Conservation (phyloP, 345 rosid species). For the Anastatica hierochuntica region DNA sequence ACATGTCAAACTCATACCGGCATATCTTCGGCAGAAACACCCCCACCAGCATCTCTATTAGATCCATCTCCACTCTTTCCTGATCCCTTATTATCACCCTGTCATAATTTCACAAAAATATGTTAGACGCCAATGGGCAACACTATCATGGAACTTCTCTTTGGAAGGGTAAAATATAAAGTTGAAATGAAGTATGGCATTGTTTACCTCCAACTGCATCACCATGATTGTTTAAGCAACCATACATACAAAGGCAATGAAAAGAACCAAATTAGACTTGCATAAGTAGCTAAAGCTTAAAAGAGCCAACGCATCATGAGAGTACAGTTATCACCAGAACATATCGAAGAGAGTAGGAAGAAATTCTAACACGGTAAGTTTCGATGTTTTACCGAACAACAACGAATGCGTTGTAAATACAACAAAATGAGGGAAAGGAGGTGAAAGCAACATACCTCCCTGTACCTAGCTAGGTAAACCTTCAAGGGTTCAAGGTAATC, state of each 20-base stretch:
- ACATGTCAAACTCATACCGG: slow-evolving; percentile 31
- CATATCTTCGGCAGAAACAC: slow-evolving; percentile 38
- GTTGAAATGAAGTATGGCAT: background rate
- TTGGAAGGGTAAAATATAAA: background rate
- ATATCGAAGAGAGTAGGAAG: background rate
- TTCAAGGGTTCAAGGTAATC: slow-evolving; percentile 58
- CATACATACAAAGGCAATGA: slow-evolving; percentile 6
- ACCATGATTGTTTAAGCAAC: slow-evolving; percentile 13
- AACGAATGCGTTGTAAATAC: background rate
- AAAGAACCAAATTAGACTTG: slow-evolving; percentile 3
- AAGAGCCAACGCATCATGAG: background rate
- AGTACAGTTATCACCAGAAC: background rate
- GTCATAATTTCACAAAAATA: slow-evolving; percentile 12
- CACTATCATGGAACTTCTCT: background rate
- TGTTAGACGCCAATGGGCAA: background rate
- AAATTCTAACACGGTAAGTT: background rate
- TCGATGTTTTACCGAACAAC: background rate
- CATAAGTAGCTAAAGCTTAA: background rate
- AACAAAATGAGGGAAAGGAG: background rate
- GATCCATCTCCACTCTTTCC: slow-evolving; percentile 56
- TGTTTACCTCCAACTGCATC: slow-evolving; percentile 62
- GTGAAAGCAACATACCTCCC: slow-evolving; percentile 37
- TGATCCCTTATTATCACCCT: slow-evolving; percentile 73
- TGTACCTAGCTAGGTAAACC: slow-evolving; percentile 48
- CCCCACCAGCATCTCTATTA: slow-evolving; percentile 44